Evolutionary conservation across 306 rosid species (phyloP), one percentile per base, ranked within the genome.

Genomic region (Vigna hirtella): DNA sequence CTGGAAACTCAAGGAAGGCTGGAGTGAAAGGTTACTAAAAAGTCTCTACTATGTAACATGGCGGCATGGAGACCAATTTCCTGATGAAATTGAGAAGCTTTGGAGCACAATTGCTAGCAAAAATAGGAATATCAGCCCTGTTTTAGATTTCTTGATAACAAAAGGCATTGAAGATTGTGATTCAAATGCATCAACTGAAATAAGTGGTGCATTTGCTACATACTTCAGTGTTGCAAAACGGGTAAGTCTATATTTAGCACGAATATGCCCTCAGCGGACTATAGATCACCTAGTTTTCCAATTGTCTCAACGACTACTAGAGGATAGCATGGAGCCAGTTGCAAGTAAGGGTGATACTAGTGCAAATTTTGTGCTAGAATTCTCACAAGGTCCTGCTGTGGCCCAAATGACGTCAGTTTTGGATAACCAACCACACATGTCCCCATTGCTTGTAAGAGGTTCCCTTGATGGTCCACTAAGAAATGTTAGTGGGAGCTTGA

Each of bases 21-120:
- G 99, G 99, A 91, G 91, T 47, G 99, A 91, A 66, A 93, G 99
- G 86, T 76, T 96, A 74, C 86, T 96, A 78, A 96, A 96, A 91
- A 93, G 97, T 83, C 96, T 96, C 73, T 96, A 96, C 88, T 96
- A 96, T 50, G 99, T 96, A 59, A 96, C 99, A 17, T 88, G 93
- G 99, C 86, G 99, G 77, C 99, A 93, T 81, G 99, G 97, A 40
- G 99, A 96, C 79, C 98, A 93, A 45, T 96, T 96, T 72, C 99
- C 99, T 7, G 98, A 96, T 86, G 99, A 96, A 89, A 96, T 96
- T 75, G 99, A 96, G 91, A 96, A 96, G 77, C 93, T 96, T 69
- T 96, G 99, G 99, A 93, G 98, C 88, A 96, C 99, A 65, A 96
- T 96, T 90, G 99, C 99, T 75, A 93, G 99, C 98, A 93, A 96